Evolutionary conservation across 1,284 basidiomycete species (phyloP).

Genomic region (Agroathelia rolfsii): DNA sequence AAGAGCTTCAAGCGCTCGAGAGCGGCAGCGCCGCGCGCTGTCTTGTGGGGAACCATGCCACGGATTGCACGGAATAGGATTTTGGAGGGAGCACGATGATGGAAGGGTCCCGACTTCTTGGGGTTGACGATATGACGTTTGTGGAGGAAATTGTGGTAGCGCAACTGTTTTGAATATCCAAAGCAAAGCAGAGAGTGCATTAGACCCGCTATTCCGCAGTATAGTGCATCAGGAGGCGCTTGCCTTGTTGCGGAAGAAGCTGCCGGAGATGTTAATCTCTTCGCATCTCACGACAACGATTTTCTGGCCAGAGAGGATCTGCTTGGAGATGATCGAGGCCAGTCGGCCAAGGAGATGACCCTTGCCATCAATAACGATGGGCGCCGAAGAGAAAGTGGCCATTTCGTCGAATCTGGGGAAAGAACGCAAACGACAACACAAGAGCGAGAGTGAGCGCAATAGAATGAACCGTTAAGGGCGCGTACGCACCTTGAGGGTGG

Average conservation of each 20-base stretch:
- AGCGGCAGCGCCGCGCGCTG: slow-evolving; percentile 90
- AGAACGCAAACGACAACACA: slow-evolving; percentile 10
- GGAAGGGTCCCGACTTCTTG: slow-evolving; percentile 98
- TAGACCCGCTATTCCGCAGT: too few relatives aligned
- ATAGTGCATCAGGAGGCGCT: too few relatives aligned
- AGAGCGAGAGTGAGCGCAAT: slow-evolving; percentile 3
- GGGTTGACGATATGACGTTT: slow-evolving; percentile 99
- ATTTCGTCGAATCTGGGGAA: slow-evolving; percentile 46
- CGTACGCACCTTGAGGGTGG: slow-evolving; percentile 25
- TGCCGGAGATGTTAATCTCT: slow-evolving; percentile 99
- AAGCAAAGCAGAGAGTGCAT: too few relatives aligned
- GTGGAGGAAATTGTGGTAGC: slow-evolving; percentile 99
- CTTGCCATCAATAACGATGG: slow-evolving; percentile 99
- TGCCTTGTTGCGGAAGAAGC: slow-evolving; percentile 99
- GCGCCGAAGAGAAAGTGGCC: slow-evolving; percentile 84
- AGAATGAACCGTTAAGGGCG: slow-evolving; percentile 1
- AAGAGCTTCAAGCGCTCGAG: slow-evolving; percentile 96
- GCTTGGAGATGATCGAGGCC: slow-evolving; percentile 96
- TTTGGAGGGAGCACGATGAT: slow-evolving; percentile 97
- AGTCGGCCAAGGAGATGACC: slow-evolving; percentile 99
- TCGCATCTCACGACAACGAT: slow-evolving; percentile 99
- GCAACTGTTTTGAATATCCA: slow-evolving; percentile 51
- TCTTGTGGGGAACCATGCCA: slow-evolving; percentile 98
- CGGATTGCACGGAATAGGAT: slow-evolving; percentile 98
- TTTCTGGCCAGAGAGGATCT: slow-evolving; percentile 89